Conservation (phyloP, 129 eudicot species). For the Heracleum sosnowskyi region DNA sequence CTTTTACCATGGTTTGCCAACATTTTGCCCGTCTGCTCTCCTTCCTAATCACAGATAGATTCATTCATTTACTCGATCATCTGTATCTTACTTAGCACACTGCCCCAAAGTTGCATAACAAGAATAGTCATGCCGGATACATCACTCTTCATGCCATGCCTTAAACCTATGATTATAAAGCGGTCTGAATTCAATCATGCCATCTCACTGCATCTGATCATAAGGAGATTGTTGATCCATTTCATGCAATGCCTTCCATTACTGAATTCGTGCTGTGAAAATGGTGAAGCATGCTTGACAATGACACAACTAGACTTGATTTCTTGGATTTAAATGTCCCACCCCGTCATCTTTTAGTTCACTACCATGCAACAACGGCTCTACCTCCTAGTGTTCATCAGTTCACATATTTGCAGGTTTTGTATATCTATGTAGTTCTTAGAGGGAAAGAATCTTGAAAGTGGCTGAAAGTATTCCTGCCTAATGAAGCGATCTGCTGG, state of each 20-base stretch:
- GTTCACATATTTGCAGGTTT: constrained; percentile 83
- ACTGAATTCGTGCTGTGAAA: constrained; percentile 72
- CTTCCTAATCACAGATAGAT: constrained; percentile 51
- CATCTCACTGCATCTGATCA: constrained; percentile 30
- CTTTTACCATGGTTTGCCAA: constrained; percentile 63
- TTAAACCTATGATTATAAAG: constrained; percentile 41
- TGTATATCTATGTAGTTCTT: constrained; percentile 42
- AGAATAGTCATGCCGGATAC: constrained; percentile 66
- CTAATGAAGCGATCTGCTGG: constrained; percentile 13
- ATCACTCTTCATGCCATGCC: constrained; percentile 77
- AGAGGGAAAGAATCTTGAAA: constrained; percentile 29
- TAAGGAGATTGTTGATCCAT: constrained; percentile 31
- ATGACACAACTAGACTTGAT: constrained; percentile 49
- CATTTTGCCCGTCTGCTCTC: constrained; percentile 57
- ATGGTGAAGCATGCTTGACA: constrained; percentile 82
- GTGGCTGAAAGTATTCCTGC: constrained; percentile 29
- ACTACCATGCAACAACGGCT: constrained; percentile 69
- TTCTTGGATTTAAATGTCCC: constrained; percentile 52
- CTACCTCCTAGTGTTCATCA: constrained; percentile 72
- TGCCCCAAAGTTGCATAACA: constrained; percentile 53
- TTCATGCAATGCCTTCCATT: constrained; percentile 52
- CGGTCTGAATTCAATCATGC: constrained; percentile 40
- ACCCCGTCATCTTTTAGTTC: constrained; percentile 45
- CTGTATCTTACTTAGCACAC: constrained; percentile 35
- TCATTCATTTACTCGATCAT: constrained; percentile 43